Conservation (phyloP, 1,284 basidiomycete species). For the Cryptococcus amylolentus region DNA sequence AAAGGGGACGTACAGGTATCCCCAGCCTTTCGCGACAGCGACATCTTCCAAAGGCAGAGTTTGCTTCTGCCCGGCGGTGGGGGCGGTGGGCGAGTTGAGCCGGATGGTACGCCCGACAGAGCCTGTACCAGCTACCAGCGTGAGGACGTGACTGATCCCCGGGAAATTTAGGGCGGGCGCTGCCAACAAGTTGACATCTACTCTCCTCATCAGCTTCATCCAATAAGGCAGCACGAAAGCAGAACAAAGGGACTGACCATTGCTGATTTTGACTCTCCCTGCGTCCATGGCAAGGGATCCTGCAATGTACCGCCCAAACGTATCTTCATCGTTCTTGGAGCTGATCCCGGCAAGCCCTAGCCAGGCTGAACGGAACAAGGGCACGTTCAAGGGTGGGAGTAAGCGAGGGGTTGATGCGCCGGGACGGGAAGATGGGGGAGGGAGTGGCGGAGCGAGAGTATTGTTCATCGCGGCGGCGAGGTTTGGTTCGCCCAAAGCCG, state of each 20-base stretch:
- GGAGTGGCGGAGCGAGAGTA: not conserved
- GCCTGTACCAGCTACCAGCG: conserved; percentile 42
- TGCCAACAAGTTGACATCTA: conserved; percentile 45
- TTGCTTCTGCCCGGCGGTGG: conserved; percentile 1
- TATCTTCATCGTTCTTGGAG: conserved; percentile 22
- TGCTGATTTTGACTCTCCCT: conserved; percentile 31
- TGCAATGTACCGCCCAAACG: conserved; percentile 23
- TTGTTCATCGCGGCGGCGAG: not conserved
- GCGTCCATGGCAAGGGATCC: conserved; percentile 15
- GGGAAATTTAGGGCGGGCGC: conserved; percentile 34
- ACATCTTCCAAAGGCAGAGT: conserved; percentile 36
- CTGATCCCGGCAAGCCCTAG: conserved; percentile 40
- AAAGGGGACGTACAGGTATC: conserved; percentile 29
- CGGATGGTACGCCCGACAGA: conserved; percentile 39
- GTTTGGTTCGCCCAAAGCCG: no score
- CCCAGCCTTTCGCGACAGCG: conserved; percentile 39
- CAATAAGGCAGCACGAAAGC: not conserved
- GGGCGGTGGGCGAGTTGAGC: conserved; percentile 7
- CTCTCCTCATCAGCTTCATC: not conserved
- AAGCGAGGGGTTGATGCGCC: conserved; percentile 3
- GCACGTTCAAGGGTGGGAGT: conserved; percentile 21
- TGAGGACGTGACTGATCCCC: conserved; percentile 33
- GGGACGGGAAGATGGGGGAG: conserved; percentile 4
- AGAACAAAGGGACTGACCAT: conserved; percentile 29
- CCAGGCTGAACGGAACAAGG: conserved; percentile 37